phyloP scores from a whole-genome alignment of 228 moss, liverwort and hornwort genomes.

The Sphagnum magellanicum region DNA sequence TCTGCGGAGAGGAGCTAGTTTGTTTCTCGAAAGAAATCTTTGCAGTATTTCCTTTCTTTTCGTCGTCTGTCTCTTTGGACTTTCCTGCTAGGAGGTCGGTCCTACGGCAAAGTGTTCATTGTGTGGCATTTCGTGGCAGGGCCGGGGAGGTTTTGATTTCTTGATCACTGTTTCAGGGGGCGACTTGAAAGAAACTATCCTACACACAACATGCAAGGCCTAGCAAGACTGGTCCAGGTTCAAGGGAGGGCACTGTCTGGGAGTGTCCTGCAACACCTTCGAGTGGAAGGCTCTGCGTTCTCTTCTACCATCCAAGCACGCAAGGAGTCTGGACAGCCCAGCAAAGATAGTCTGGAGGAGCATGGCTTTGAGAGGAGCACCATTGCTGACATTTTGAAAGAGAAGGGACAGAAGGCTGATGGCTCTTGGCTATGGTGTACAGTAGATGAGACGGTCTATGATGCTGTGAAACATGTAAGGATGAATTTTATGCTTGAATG shows the following conservation, averaged over 20 bases:
- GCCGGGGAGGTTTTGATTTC: no score
- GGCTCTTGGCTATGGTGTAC: conserved; percentile 94
- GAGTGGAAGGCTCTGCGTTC: conserved; percentile 29
- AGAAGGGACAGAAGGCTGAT: conserved; percentile 67
- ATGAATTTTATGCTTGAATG: neutral
- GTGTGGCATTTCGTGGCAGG: no score
- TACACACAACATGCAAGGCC: conserved; percentile 66
- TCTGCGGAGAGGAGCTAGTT: no score
- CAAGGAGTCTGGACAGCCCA: conserved; percentile 29
- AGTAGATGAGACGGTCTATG: conserved; percentile 84
- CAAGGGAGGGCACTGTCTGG: conserved; percentile 51
- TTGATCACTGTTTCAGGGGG: neutral
- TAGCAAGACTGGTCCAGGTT: conserved; percentile 44
- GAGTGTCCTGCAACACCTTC: conserved; percentile 59
- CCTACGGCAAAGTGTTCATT: no score
- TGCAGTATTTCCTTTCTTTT: no score
- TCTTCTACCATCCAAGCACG: conserved; percentile 26
- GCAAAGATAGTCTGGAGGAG: conserved; percentile 51
- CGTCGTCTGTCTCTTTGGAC: no score
- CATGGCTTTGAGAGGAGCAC: conserved; percentile 93
- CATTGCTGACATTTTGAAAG: conserved; percentile 82
- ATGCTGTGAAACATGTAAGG: conserved; percentile 80
- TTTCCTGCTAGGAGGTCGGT: no score
- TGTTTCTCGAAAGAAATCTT: no score
- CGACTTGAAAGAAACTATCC: neutral